Conservation (phyloP, 73 alveolate genomes). For the Paramecium pentaurelia region DNA sequence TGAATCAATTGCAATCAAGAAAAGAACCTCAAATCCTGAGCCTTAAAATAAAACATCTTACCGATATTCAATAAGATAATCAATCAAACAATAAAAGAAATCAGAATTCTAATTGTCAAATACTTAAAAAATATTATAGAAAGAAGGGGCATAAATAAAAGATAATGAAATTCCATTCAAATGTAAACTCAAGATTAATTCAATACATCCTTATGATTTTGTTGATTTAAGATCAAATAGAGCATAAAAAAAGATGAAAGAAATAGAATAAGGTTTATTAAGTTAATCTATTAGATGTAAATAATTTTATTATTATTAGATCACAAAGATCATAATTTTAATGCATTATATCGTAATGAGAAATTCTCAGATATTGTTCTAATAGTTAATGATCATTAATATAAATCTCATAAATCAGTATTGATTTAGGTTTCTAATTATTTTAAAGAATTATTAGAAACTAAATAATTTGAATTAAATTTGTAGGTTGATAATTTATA, state of each 20-base stretch:
- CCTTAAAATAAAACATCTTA: background rate
- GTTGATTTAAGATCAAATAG: background rate
- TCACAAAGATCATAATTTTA: background rate
- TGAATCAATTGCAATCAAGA: background rate
- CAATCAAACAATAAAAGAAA: background rate
- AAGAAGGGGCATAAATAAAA: background rate
- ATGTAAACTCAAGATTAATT: background rate
- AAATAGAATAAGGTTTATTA: background rate
- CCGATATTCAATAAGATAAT: background rate
- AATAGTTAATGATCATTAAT: background rate
- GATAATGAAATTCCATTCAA: background rate
- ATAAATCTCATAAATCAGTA: background rate
- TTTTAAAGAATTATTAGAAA: background rate
- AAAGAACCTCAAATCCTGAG: slow-evolving; percentile 31
- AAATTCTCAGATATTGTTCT: background rate
- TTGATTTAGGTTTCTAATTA: background rate
- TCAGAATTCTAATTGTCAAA: background rate
- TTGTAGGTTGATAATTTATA: background rate
- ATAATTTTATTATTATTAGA: background rate
- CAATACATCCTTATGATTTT: background rate
- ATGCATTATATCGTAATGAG: slow-evolving; percentile 4
- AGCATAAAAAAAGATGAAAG: background rate
- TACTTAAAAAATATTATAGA: background rate
- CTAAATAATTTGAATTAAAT: background rate
- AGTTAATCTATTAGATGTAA: background rate